Evolutionary conservation across 208 protist genomes (phyloP).

Genomic region (Trypanosoma congolense): DNA sequence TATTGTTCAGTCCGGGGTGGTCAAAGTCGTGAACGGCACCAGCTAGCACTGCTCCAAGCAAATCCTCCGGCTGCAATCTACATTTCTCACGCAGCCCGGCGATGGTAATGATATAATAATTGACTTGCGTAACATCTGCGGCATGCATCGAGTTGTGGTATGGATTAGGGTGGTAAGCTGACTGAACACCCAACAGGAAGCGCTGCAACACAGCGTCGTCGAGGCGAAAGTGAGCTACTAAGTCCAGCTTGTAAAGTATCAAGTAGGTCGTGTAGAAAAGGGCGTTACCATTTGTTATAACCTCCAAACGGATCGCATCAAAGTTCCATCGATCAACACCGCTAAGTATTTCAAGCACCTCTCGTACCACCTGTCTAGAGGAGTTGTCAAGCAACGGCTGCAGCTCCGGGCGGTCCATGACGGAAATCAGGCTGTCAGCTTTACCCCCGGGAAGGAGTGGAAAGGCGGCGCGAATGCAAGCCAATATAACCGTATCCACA

Average conservation of each 20-base stretch:
- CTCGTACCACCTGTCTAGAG: conserved; percentile 44
- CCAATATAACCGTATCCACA: conserved; percentile 44
- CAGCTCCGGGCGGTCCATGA: conserved; percentile 60
- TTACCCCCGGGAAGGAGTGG: conserved; percentile 38
- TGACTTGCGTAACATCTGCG: conserved; percentile 90
- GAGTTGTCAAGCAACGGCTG: conserved; percentile 37
- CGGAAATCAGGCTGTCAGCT: conserved; percentile 41
- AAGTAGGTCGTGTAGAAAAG: conserved; percentile 86
- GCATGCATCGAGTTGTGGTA: conserved; percentile 93
- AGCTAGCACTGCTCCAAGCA: conserved; percentile 85
- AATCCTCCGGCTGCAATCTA: conserved; percentile 81
- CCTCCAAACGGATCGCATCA: conserved; percentile 81
- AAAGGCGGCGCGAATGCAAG: conserved; percentile 70
- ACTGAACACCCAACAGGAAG: conserved; percentile 82
- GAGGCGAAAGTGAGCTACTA: conserved; percentile 81
- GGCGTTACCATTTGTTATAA: conserved; percentile 82
- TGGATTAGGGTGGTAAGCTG: conserved; percentile 86
- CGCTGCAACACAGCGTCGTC: conserved; percentile 72
- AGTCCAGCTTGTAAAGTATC: conserved; percentile 83
- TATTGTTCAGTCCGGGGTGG: conserved; percentile 96
- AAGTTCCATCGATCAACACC: conserved; percentile 87
- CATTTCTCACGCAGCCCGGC: conserved; percentile 67
- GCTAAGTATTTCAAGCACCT: conserved; percentile 79
- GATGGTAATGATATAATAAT: conserved; percentile 90
- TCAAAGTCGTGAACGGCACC: conserved; percentile 95